Percentiles rank a stretch among this genome's conserved stretches.
Conservation (phyloP, 768 basidiomycete genomes). For the Suillus subaureus region DNA sequence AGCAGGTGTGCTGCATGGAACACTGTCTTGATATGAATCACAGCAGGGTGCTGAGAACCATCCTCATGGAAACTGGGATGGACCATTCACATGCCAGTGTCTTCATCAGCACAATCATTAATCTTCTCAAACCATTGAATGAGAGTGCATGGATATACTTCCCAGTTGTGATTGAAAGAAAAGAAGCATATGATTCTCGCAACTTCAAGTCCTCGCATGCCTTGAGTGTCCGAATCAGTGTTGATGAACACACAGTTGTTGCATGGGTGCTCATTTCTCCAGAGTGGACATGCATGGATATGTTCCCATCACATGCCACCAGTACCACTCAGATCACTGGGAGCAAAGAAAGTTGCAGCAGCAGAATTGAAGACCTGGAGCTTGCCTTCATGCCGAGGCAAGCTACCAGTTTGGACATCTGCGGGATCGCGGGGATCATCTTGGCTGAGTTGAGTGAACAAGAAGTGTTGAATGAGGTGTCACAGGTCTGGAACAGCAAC, state of each 20-base stretch:
- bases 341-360: not conserved
- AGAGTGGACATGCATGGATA: conserved; percentile 23
- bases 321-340: too few species aligned
- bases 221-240: conserved; percentile 6
- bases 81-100: conserved; percentile 20
- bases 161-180: conserved; percentile 11
- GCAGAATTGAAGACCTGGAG: not conserved
- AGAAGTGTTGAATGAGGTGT: not conserved
- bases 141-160: conserved; percentile 18
- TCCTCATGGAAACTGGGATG: not conserved
- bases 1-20: conserved; percentile 10
- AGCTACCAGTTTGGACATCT: not conserved
- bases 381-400: not conserved
- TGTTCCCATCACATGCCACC: conserved; percentile 19
- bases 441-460: not conserved
- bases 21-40: conserved; percentile 11
- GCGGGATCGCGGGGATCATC: not conserved
- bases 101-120: conserved; percentile 15
- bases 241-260: conserved; percentile 12
- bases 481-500: not conserved
- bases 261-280: conserved; percentile 8
- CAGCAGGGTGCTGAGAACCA: not conserved
- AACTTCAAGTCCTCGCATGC: conserved; percentile 19
- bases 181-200: conserved; percentile 17
- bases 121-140: conserved; percentile 23